These are phyloP conservation scores for Fusarium nygamai DNA, from an alignment of 2,329 filamentous ascomycete species.

Conservation along the genomic window DNA sequence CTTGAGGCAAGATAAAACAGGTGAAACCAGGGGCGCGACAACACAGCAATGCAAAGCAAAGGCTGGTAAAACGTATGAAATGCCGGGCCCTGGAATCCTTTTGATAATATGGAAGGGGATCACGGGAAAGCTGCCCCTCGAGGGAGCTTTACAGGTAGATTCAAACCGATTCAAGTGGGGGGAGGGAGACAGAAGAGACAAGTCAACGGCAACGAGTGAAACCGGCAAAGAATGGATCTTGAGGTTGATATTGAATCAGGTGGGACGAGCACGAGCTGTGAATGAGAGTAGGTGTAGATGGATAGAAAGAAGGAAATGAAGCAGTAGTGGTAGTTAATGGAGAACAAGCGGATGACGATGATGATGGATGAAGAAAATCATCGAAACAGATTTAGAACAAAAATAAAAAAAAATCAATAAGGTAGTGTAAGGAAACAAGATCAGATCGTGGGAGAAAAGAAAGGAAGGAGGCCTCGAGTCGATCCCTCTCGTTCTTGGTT, in stretches of 20 bases:
- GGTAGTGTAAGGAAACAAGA: conserved; percentile 11
- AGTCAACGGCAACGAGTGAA: conserved; percentile 21
- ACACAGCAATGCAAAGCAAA: conserved; percentile 27
- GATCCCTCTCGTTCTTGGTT: conserved; percentile 20
- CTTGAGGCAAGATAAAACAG: conserved; percentile 39
- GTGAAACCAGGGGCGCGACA: conserved; percentile 41
- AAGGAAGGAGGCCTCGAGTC: conserved; percentile 30
- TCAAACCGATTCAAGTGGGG: conserved; percentile 15
- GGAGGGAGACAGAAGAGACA: conserved; percentile 25
- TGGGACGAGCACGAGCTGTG: conserved; percentile 16
- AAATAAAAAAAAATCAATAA: background rate
- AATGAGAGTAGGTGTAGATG: background rate
- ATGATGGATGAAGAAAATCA: background rate
- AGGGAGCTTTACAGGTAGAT: conserved; percentile 30
- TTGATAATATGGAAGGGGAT: conserved; percentile 26
- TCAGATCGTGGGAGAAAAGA: background rate
- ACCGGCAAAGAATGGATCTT: conserved; percentile 25
- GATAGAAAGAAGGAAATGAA: background rate
- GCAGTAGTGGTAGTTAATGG: background rate
- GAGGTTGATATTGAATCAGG: conserved; percentile 15
- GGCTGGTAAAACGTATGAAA: conserved; percentile 28
- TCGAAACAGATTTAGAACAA: background rate
- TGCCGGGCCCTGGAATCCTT: conserved; percentile 37
- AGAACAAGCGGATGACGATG: background rate
- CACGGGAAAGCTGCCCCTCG: conserved; percentile 26